A percentile compares a stretch with the other conserved stretches of the same genome.
Conservation (phyloP, 202 grass and related monocot species). For the Dendrocalamus latiflorus region DNA sequence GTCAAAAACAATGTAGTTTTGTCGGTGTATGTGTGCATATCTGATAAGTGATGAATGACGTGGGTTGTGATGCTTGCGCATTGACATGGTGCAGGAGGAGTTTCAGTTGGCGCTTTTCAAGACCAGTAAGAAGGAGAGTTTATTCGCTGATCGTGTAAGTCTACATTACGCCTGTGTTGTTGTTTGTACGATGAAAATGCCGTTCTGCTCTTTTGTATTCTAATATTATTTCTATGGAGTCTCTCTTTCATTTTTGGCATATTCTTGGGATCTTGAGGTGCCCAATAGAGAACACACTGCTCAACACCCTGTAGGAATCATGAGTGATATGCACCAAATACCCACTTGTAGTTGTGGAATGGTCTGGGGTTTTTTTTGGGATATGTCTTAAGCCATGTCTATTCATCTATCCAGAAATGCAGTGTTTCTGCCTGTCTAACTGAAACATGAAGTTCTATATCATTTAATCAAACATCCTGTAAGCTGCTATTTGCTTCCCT, state of each 20-base stretch:
- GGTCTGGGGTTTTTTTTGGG: neutral
- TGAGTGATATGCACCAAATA: neutral
- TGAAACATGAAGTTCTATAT: neutral
- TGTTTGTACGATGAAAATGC: neutral
- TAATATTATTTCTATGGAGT: neutral
- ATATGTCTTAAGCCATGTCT: neutral
- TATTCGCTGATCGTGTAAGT: conserved; percentile 87
- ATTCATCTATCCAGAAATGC: neutral
- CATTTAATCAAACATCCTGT: neutral
- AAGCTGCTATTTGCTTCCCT: neutral
- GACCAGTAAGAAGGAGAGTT: conserved; percentile 88
- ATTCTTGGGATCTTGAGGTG: neutral
- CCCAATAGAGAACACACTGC: neutral
- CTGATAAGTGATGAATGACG: neutral
- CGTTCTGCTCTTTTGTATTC: neutral
- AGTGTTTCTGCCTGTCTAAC: neutral
- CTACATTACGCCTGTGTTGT: neutral
- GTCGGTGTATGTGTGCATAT: neutral
- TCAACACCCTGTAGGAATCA: neutral
- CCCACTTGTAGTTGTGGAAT: neutral
- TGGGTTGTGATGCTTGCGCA: conserved; percentile 1
- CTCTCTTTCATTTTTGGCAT: neutral
- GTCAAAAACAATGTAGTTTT: neutral
- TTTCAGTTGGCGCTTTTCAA: conserved; percentile 94
- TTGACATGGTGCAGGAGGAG: conserved; percentile 60